A percentile compares a stretch with the other conserved stretches of the same genome.
Evolutionary conservation across 2,329 filamentous ascomycete species (phyloP).

Genomic region (Colletotrichum siamense): DNA sequence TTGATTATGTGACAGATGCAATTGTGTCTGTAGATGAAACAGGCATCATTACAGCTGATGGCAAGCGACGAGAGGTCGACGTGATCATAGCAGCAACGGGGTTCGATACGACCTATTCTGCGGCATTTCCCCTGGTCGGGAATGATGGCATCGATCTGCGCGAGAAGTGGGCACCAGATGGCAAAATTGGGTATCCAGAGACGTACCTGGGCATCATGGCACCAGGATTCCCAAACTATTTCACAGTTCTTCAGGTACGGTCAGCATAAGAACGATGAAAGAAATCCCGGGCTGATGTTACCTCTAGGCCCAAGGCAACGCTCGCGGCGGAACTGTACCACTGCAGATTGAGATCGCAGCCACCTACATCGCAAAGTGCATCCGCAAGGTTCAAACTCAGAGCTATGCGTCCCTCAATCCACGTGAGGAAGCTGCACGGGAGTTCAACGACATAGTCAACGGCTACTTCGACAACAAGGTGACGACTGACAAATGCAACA

Average conservation of each 20-base stretch:
- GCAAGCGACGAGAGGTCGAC: not conserved
- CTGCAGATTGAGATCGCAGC: not conserved
- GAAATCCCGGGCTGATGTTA: rapidly evolving
- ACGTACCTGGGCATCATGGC: not conserved
- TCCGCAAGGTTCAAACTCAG: not conserved
- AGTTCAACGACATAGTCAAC: not conserved
- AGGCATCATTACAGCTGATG: not conserved
- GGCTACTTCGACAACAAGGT: slow-evolving; percentile 15
- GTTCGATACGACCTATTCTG: not conserved
- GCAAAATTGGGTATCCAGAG: not conserved
- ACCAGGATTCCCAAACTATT: not conserved
- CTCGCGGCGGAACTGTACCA: not conserved
- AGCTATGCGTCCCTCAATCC: not conserved
- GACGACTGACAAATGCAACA: slow-evolving; percentile 17
- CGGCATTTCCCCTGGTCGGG: not conserved
- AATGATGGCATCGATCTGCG: not conserved
- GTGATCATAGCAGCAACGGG: not conserved
- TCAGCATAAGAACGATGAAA: not conserved
- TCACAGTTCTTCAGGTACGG: not conserved
- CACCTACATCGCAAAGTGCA: not conserved
- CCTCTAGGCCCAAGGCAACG: not conserved
- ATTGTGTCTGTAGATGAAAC: not conserved
- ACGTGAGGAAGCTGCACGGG: not conserved
- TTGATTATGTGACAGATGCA: not conserved
- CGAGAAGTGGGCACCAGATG: not conserved